A percentile compares a stretch with the other conserved stretches of the same genome.
Conservation (phyloP, 345 rosid species). For the Aethionema arabicum region DNA sequence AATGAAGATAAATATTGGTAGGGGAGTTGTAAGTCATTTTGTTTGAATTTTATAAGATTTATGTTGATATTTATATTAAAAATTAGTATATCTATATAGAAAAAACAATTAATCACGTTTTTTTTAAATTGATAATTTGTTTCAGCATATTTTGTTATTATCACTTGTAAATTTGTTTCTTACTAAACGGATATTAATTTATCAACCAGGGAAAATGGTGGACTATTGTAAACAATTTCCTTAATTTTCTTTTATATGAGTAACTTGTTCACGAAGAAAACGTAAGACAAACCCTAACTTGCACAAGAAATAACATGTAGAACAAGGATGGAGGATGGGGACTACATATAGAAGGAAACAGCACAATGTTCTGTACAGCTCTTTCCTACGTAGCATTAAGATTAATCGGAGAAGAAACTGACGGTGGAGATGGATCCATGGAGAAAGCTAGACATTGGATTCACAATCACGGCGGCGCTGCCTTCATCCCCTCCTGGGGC, state of each 20-base stretch:
- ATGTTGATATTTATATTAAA: too few species aligned
- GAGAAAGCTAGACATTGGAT: constrained; percentile 31
- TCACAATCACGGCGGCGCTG: constrained; percentile 18
- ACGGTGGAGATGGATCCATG: constrained; percentile 31
- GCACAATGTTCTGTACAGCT: constrained; percentile 29
- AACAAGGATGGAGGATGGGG: constrained; percentile 38
- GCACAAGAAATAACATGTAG: constrained; percentile 14
- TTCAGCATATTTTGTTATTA: too few species aligned
- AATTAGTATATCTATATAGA: too few species aligned
- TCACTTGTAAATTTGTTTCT: too few species aligned
- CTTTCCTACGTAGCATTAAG: constrained; percentile 31
- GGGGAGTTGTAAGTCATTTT: too few species aligned
- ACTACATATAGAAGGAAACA: constrained; percentile 28
- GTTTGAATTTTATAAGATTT: too few species aligned
- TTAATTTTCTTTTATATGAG: background rate
- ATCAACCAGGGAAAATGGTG: too few species aligned
- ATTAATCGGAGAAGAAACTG: constrained; percentile 25
- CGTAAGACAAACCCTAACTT: constrained; percentile 4
- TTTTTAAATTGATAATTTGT: too few species aligned
- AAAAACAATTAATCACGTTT: too few species aligned
- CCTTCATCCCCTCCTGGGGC: constrained; percentile 28
- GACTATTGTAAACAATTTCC: too few species aligned
- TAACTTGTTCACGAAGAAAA: background rate
- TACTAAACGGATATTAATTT: too few species aligned
- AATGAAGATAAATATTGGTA: too few species aligned